Evolutionary conservation across 306 rosid genomes (phyloP), one percentile per base, ranked within the genome.

Genomic region (Malus asiatica): DNA sequence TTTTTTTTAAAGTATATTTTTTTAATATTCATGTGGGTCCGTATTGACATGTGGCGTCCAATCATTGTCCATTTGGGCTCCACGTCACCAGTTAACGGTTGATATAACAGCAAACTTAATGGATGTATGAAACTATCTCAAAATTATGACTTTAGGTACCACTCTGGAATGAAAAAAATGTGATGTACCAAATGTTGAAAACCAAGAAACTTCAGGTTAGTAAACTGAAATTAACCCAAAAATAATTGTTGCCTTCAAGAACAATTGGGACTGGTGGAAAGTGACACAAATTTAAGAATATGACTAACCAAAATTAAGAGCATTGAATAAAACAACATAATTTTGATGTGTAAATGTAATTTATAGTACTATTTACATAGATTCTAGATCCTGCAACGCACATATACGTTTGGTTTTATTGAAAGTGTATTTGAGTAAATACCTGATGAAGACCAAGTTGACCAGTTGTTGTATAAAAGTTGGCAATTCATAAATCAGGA

Each of bases 371-470:
- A 15, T 18, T 48, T 48, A 15, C 55, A 48, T 48, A 0, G 55
- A 48, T 48, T 48, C 53, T 13, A 46, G 19, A 46, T 46, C 53
- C 53, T 46, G 53, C 53, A 48, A 14, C 3, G 19, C 53, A 14
- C 18, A 4, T 15, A 48, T 48, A 48, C 20, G 7, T 44, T 55
- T 72, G 53, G 66, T 38, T 72, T 12, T 19, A 9, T 27, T 27
- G 27, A 27, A 27, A 27, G 27, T 27, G 53, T 64, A 6, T 35
- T 18, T 61, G 12, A 57, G 52, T 16, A 65, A 48, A 79, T 44
- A 91, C 96, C 91, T 84, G 89, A 83, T 91, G 96, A 74, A 89
- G 86, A 51, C 93, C 91, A 62, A 91, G 91, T 73, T 76, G 86
- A 78, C 96, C 97, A 45, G 5, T 62, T 51, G 73, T 83, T 12